phyloP scores from a whole-genome alignment of 2,329 filamentous ascomycete genomes.

The Neonectria coccinea region DNA sequence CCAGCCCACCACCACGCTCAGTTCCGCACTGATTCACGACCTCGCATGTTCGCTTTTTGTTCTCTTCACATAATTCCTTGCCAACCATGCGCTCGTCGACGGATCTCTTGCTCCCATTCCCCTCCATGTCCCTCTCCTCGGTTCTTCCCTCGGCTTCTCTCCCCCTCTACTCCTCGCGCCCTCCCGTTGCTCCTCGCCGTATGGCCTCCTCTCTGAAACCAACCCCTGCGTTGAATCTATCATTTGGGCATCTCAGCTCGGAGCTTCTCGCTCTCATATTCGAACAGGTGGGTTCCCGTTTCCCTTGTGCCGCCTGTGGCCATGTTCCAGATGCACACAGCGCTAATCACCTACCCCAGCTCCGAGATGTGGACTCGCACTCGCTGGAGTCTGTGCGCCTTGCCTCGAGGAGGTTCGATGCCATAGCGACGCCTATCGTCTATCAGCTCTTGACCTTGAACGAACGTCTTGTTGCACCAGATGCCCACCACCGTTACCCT shows the following conservation, averaged over 20 bases:
- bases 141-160: constrained; percentile 28
- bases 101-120: constrained; percentile 35
- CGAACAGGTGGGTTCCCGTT: constrained; percentile 51
- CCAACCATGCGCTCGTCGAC: constrained; percentile 42
- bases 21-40: constrained; percentile 6
- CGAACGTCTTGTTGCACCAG: constrained; percentile 50
- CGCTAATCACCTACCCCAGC: constrained; percentile 47
- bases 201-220: constrained; percentile 38
- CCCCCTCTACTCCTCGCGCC: constrained; percentile 24
- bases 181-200: constrained; percentile 29
- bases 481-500: constrained; percentile 50
- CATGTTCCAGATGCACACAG: constrained; percentile 3
- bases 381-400: constrained; percentile 52
- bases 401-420: constrained; percentile 55
- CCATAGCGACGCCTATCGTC: constrained; percentile 56
- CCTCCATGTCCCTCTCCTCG: constrained; percentile 37
- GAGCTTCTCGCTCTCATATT: constrained; percentile 58
- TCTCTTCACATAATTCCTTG: constrained; percentile 6
- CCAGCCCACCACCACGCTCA: constrained; percentile 17
- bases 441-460: constrained; percentile 56
- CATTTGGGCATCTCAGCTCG: constrained; percentile 53
- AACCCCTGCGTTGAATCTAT: constrained; percentile 21
- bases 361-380: constrained; percentile 52
- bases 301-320: not conserved
- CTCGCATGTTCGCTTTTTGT: constrained; percentile 19